These are phyloP conservation scores for Suillus clintonianus DNA, from an alignment of 768 basidiomycete species.

Conservation along the genomic window DNA sequence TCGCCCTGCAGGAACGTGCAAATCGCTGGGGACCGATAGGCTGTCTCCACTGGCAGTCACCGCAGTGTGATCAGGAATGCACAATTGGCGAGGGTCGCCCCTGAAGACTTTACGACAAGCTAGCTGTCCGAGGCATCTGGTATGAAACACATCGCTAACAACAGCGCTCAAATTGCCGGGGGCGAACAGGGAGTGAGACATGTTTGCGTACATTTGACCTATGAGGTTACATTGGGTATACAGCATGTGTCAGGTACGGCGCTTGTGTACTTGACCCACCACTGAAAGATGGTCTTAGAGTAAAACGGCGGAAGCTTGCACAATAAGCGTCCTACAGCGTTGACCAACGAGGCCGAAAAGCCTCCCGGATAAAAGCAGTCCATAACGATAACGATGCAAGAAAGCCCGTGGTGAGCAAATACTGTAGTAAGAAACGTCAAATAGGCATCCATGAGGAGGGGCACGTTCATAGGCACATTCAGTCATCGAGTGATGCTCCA, in stretches of 20 bases:
- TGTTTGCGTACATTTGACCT: neutral
- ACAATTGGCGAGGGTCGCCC: neutral
- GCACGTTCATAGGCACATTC: conserved; percentile 31
- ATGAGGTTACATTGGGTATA: neutral
- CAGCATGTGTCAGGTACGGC: neutral
- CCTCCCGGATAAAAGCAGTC: neutral
- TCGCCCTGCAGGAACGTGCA: neutral
- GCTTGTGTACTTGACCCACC: neutral
- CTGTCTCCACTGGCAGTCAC: neutral
- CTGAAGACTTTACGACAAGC: neutral
- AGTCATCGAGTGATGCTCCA: conserved; percentile 18
- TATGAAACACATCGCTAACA: neutral
- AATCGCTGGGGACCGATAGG: neutral
- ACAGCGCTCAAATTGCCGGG: neutral
- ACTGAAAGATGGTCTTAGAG: neutral
- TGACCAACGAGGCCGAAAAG: neutral
- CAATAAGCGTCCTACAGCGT: neutral
- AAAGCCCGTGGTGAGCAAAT: neutral
- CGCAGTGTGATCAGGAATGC: neutral
- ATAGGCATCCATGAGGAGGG: conserved; percentile 36
- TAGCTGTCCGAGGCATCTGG: neutral
- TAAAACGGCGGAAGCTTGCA: neutral
- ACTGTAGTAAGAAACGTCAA: neutral
- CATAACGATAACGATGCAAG: neutral
- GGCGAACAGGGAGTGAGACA: neutral